Evolutionary conservation across 108 stramenopile species (phyloP), one percentile per base, ranked within the genome.

Genomic region (Nitzschia sp.): DNA sequence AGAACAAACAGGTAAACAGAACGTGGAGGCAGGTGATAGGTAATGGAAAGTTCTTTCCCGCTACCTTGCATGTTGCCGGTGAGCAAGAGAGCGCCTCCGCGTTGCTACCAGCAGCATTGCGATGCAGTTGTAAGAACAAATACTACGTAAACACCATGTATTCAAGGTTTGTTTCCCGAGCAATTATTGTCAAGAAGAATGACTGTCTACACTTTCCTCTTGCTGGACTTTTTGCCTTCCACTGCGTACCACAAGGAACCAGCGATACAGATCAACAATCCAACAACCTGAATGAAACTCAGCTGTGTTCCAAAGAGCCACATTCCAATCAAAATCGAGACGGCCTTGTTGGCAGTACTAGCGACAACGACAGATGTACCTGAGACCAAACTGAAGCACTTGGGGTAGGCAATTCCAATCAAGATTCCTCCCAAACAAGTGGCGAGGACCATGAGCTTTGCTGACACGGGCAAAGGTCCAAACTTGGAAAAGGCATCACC

Each of bases 321-420:
- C 65, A 66, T 66, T 17, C 65, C 65, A 53, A 66, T 66, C 53
- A 66, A 21, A 41, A 66, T 66, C 12, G 65, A 66, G 14, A 66
- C 65, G 15, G 65, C 65, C 65, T 66, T 66, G 65, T 66, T 66
- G 52, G 65, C 65, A 21, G 65, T 66, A 53, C 52, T 54, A 3
- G 65, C 65, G 41, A 66, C 65, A 12, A 69, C 57, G n/a, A 69
- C 67, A 1, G 57, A 58, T n/a, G 67, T 69, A 17, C 67, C 67
- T 7, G 67, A 69, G 19, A 69, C 50, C 57, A 69, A 58, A 50
- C 50, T 51, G 37, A 57, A 69, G 22, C 67, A 69, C 26, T 69
- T 69, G 40, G 67, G 67, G 39, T 69, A 69, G 24, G 67, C 67
- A 57, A 69, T 69, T 26, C 67, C 67, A 58, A 69, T 69, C 41